phyloP scores from a whole-genome alignment of 2,329 filamentous ascomycete species.

The Xylaria hypoxylon region DNA sequence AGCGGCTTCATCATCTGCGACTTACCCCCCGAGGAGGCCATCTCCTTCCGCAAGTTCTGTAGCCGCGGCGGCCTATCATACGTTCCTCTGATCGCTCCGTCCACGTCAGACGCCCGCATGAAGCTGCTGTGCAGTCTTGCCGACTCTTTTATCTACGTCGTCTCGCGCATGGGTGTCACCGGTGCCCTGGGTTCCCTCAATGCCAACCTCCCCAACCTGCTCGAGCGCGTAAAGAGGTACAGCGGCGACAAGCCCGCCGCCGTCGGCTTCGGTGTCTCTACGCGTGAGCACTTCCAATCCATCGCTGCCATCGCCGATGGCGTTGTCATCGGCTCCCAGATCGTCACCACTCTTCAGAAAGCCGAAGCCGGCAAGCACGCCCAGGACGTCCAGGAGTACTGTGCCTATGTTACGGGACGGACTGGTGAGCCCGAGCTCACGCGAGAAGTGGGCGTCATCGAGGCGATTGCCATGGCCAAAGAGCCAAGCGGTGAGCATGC shows the following conservation, averaged over 20 bases:
- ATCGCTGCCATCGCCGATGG: constrained; percentile 88
- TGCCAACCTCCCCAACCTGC: constrained; percentile 81
- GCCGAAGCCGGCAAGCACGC: constrained; percentile 74
- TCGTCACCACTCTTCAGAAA: constrained; percentile 82
- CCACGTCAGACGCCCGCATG: constrained; percentile 93
- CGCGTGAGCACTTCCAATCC: constrained; percentile 89
- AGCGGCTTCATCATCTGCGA: constrained; percentile 99
- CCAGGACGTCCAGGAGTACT: constrained; percentile 86
- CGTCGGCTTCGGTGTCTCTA: constrained; percentile 96
- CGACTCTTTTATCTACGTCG: constrained; percentile 98
- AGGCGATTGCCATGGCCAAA: constrained; percentile 72
- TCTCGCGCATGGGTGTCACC: constrained; percentile 96
- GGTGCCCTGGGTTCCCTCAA: constrained; percentile 88
- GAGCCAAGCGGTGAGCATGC: constrained; percentile 70
- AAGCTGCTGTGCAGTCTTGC: constrained; percentile 95
- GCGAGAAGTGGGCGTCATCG: constrained; percentile 76
- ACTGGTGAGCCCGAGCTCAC: constrained; percentile 57
- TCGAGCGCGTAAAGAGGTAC: constrained; percentile 89
- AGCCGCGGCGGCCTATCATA: constrained; percentile 86
- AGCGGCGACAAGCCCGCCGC: constrained; percentile 91
- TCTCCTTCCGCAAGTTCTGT: constrained; percentile 89
- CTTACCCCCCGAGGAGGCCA: constrained; percentile 92
- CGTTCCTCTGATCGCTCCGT: constrained; percentile 94
- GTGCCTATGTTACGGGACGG: constrained; percentile 73
- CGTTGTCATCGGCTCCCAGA: constrained; percentile 96